Evolutionary conservation across 805 yeast species (phyloP), one percentile per base, ranked within the genome.

Genomic region (Sugiyamaella smithiae): DNA sequence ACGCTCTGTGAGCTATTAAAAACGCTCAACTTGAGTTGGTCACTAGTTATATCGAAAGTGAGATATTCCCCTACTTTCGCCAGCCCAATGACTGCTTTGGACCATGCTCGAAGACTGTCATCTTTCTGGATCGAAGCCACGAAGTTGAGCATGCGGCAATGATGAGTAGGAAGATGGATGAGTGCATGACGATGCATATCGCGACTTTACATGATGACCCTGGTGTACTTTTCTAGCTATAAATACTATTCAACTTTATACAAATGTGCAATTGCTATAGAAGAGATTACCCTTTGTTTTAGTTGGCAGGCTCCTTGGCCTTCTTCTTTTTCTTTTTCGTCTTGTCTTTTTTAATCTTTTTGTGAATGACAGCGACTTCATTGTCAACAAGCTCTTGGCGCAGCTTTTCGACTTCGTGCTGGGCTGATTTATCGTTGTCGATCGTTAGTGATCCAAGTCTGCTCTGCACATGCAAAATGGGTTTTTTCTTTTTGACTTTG

Each of bases 281-380:
- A n/a, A n/a, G n/a, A n/a, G n/a, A n/a, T n/a, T n/a, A n/a, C n/a
- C n/a, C n/a, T n/a, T n/a, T n/a, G n/a, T n/a, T n/a, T n/a, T n/a
- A n/a, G n/a, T n/a, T n/a, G n/a, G n/a, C n/a, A n/a, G n/a, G n/a
- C n/a, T n/a, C n/a, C 29, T 49, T 11, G 7, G 33, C 49, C n/a
- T 45, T 50, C 4, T 32, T 40, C 20, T 42, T 33, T 11, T 17
- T 35, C 17, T 31, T 31, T 19, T 46, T 43, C 41, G 51, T 52
- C 44, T 54, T 54, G 53, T 56, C 58, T 31, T 56, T 56, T 43
- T 59, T 53, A 19, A 51, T 54, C 53, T 63, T 59, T 52, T 66
- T 65, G 45, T 61, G 65, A 36, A 57, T 56, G 22, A 61, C 67
- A 22, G 49, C 49, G 9, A 65, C 66, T 12, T 55, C 52, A 20